Conservation (phyloP, 805 yeast genomes). For the Kregervanrija pseudodelftensis region DNA sequence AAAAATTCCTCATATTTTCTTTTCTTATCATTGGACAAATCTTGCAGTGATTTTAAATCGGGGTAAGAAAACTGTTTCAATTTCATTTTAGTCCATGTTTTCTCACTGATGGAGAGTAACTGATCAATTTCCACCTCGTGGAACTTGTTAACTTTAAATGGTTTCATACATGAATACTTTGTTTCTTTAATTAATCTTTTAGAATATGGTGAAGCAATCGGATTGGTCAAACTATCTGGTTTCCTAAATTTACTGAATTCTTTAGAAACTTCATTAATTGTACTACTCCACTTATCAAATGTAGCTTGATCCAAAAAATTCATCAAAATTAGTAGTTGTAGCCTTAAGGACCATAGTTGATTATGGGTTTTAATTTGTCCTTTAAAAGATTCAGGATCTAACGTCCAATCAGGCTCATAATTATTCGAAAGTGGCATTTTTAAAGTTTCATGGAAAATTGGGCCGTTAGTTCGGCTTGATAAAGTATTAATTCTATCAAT, state of each 20-base stretch:
- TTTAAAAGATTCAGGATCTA: constrained; percentile 18
- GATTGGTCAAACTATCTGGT: constrained; percentile 15
- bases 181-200: constrained; percentile 1
- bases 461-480: too few relatives aligned
- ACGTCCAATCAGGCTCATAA: constrained; percentile 20
- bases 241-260: constrained; percentile 18
- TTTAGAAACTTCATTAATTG: constrained; percentile 11
- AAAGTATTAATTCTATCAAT: too few relatives aligned
- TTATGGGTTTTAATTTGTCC: constrained; percentile 13
- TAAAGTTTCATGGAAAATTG: background rate
- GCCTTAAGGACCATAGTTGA: constrained; percentile 11
- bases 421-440: background rate
- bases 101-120: constrained; percentile 17
- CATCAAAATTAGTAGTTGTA: constrained; percentile 21
- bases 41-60: constrained; percentile 9
- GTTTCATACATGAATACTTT: background rate
- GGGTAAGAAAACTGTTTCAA: constrained; percentile 24
- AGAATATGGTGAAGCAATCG: constrained; percentile 1
- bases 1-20: constrained; percentile 20
- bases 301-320: constrained; percentile 16
- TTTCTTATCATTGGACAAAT: constrained; percentile 14
- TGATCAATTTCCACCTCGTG: constrained; percentile 7
- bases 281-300: constrained; percentile 14
- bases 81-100: constrained; percentile 24
- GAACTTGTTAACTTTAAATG: constrained; percentile 1